Conservation (phyloP, 1,284 basidiomycete genomes). For the Rhodotorula sp. region DNA sequence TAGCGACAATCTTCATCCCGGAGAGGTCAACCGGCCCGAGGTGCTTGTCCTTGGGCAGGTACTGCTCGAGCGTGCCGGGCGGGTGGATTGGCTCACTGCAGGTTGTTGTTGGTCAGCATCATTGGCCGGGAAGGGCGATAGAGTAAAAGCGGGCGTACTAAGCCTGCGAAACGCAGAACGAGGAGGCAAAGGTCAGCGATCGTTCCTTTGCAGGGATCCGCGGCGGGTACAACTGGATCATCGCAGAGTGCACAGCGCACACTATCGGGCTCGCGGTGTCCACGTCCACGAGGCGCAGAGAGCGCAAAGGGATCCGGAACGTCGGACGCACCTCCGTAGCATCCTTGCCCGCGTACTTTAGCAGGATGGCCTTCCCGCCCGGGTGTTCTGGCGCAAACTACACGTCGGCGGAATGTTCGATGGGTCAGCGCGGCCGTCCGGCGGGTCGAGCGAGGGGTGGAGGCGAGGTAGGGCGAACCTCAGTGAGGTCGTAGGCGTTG, state of each 20-base stretch:
- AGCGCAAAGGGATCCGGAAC: background rate
- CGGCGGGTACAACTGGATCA: no score
- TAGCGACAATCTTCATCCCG: constrained; percentile 59
- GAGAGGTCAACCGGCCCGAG: constrained; percentile 69
- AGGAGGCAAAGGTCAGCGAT: background rate
- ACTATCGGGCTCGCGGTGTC: background rate
- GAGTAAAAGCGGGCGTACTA: background rate
- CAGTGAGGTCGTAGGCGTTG: constrained; percentile 45
- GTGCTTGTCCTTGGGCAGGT: constrained; percentile 74
- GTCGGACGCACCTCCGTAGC: constrained; percentile 57
- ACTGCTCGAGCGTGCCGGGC: constrained; percentile 75
- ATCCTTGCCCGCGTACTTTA: constrained; percentile 76
- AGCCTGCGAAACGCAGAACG: background rate
- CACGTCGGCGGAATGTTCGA: no score
- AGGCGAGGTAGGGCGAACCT: background rate
- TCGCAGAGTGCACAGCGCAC: no score
- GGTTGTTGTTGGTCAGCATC: constrained; percentile 9
- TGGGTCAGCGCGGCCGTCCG: background rate
- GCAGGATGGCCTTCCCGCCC: constrained; percentile 73
- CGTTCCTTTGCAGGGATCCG: background rate
- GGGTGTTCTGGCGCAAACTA: constrained; percentile 62
- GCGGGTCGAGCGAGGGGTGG: background rate
- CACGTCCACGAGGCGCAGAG: background rate
- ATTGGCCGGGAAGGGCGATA: background rate
- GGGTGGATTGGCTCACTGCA: constrained; percentile 69